Conservation (phyloP, 306 rosid species). For the Alnus glutinosa region DNA sequence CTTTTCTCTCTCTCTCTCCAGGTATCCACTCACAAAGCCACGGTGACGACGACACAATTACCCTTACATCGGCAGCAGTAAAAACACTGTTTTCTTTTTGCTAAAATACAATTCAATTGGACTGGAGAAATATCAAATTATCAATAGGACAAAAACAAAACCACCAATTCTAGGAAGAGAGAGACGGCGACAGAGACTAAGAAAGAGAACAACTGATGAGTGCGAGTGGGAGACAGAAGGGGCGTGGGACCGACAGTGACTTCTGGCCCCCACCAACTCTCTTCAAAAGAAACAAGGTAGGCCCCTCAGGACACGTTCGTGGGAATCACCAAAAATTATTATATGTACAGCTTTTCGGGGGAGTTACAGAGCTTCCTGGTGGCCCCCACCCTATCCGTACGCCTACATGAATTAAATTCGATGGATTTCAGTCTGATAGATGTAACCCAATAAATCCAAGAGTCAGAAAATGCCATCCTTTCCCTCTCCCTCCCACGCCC, state of each 20-base stretch:
- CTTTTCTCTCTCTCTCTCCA: slow-evolving; percentile 14
- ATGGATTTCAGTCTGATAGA: too few species aligned
- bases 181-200: not conserved
- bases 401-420: too few species aligned
- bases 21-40: slow-evolving; percentile 7
- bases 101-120: not conserved
- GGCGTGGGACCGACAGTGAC: not conserved
- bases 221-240: slow-evolving; percentile 6
- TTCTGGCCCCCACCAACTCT: not conserved
- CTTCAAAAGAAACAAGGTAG: not conserved
- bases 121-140: not conserved
- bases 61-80: not conserved
- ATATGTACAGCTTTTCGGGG: not conserved
- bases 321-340: slow-evolving; percentile 2
- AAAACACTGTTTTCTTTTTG: not conserved
- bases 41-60: slow-evolving; percentile 18
- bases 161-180: not conserved
- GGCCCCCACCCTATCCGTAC: not conserved
- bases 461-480: not conserved
- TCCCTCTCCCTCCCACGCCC: not conserved
- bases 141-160: not conserved
- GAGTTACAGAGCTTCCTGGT: not conserved
- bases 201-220: not conserved
- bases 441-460: not conserved
- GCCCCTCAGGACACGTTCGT: not conserved